Percentiles rank a stretch among this genome's conserved stretches.
Conservation (phyloP, 306 rosid species). For the Crataegus laevigata region DNA sequence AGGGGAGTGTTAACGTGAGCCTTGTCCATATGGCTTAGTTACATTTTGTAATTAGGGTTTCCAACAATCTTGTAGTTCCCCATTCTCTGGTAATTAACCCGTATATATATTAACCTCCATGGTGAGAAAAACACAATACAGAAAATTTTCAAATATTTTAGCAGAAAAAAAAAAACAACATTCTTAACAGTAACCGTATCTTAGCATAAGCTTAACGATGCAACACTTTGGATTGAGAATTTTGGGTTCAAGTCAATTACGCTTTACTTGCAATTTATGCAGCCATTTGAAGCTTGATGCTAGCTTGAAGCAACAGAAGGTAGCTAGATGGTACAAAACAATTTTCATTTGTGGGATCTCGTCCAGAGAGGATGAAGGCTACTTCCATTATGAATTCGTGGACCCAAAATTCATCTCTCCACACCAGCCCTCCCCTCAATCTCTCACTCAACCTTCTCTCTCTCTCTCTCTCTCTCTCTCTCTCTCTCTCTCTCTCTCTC, state of each 20-base stretch:
- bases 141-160: no score
- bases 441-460: neutral
- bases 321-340: constrained; percentile 14
- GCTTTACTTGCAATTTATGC: constrained; percentile 38
- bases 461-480: constrained; percentile 23
- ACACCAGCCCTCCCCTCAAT: neutral
- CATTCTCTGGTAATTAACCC: no score
- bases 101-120: no score
- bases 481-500: neutral
- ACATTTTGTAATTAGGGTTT: no score
- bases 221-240: neutral
- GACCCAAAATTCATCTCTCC: constrained; percentile 20
- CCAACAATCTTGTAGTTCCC: no score
- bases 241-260: constrained; percentile 7
- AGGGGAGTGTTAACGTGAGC: no score
- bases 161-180: neutral
- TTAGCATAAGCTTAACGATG: neutral
- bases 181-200: neutral
- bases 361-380: constrained; percentile 70
- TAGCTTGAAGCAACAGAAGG: constrained; percentile 45
- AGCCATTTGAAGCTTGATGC: constrained; percentile 37
- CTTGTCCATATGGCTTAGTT: no score
- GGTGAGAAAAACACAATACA: no score
- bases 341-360: constrained; percentile 37
- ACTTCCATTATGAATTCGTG: constrained; percentile 51